Evolutionary conservation across 1,284 basidiomycete species (phyloP).

Genomic region (Coniophora puteana): DNA sequence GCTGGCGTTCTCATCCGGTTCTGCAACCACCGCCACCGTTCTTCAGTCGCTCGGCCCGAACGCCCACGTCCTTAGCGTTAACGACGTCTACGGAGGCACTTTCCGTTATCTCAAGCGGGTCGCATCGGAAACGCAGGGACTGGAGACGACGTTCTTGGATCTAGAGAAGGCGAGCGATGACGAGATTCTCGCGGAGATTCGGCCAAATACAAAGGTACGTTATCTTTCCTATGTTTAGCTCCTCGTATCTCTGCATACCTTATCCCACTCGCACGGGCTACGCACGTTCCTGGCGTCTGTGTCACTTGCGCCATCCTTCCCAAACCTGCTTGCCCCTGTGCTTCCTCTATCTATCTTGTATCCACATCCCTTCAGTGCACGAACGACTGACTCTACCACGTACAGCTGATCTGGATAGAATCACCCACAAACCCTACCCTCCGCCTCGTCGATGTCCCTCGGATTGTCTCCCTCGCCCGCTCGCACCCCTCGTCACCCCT

Average conservation of each 20-base stretch:
- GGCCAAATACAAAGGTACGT: slow-evolving; percentile 78
- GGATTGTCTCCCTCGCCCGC: slow-evolving; percentile 59
- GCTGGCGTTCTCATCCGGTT: slow-evolving; percentile 85
- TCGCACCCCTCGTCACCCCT: slow-evolving; percentile 58
- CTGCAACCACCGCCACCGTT: slow-evolving; percentile 83
- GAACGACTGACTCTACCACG: slow-evolving; percentile 1
- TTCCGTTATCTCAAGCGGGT: slow-evolving; percentile 83
- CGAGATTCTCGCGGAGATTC: slow-evolving; percentile 61
- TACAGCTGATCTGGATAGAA: slow-evolving; percentile 95
- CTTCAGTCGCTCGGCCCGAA: slow-evolving; percentile 71
- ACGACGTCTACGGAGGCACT: slow-evolving; percentile 93
- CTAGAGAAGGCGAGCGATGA: slow-evolving; percentile 69
- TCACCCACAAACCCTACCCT: slow-evolving; percentile 95
- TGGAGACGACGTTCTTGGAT: slow-evolving; percentile 85
- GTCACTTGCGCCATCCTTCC: no score
- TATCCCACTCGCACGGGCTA: no score
- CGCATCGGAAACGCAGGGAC: slow-evolving; percentile 66
- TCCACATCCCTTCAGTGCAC: background rate
- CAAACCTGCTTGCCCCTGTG: no score
- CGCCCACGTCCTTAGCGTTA: slow-evolving; percentile 84
- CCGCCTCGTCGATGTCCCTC: slow-evolving; percentile 75
- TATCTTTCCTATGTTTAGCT: background rate
- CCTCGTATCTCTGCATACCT: no score
- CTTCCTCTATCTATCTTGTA: no score
- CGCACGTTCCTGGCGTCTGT: no score